Evolutionary conservation across 169 alveolate genomes (phyloP), one percentile per base, ranked within the genome.

Genomic region (Plasmodium blacklocki): DNA sequence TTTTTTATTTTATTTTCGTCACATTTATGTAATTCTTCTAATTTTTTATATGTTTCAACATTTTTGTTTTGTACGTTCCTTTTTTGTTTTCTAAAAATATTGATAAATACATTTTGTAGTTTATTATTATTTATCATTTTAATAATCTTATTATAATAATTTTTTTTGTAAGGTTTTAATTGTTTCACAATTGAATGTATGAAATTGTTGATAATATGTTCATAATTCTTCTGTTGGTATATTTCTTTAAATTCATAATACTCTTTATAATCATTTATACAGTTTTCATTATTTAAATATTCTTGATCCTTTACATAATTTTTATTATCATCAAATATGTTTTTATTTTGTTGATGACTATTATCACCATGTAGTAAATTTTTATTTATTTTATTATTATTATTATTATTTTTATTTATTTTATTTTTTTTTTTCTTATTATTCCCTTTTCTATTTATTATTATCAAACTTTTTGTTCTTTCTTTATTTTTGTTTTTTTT

Each of bases 111-210:
- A n/a, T 54, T 39, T 21, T 43, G 47, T 32, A 32, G 45, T 60
- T 43, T 39, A 26, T 49, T 74, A 19, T 60, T 60, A 4, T 47
- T 29, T 23, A 80, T 6, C 39, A 18, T 52, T 32, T 32, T 21
- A 29, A 80, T 47, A 71, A 80, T 43, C 64, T 54, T 66, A 23
- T 80, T 43, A 18, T 80, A 80, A 68, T 80, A 67, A 56, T 80
- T 80, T 80, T 80, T 80, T 68, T 32, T 58, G 43, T 26, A 67
- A 1, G 90, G 90, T 71, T 67, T 80, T 15, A 80, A 39, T 54
- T 80, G 50, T 67, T 68, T 80, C 39, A 80, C 78, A 68, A 80
- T 80, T 12, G 90, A 67, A 60, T 80, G 83, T 49, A 68, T 23
- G 21, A 80, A 67, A 9, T 18, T 80, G 7, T 21, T 32, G 45